Percentiles rank a stretch among this genome's conserved stretches.
Conservation (phyloP, 192 early-diverging fungal species). For the Polychytrium aggregatum region DNA sequence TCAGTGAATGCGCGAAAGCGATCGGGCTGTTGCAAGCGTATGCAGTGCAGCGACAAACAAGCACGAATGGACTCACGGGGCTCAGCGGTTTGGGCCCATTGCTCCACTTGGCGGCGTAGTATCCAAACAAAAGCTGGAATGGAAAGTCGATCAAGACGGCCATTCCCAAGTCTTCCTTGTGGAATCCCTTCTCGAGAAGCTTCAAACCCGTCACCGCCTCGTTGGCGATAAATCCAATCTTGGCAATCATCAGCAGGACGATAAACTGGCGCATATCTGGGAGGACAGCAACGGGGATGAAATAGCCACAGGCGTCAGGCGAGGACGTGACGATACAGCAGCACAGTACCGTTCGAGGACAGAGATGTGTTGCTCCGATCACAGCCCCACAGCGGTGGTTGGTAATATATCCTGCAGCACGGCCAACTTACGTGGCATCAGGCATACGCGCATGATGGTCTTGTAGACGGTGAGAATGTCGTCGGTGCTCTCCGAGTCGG, state of each 20-base stretch:
- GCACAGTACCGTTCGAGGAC: too few relatives aligned
- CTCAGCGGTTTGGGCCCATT: constrained; percentile 68
- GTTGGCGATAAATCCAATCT: constrained; percentile 93
- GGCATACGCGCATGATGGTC: constrained; percentile 84
- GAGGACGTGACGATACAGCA: background rate
- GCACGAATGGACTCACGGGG: constrained; percentile 58
- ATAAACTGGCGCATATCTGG: constrained; percentile 83
- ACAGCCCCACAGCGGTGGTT: too few relatives aligned
- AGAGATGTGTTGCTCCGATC: too few relatives aligned
- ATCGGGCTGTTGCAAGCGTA: too few relatives aligned
- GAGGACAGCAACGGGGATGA: background rate
- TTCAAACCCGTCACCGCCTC: constrained; percentile 91
- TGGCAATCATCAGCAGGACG: constrained; percentile 66
- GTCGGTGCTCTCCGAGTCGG: too few relatives aligned
- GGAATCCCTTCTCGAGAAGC: constrained; percentile 86
- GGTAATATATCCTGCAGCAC: too few relatives aligned
- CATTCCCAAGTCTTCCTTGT: constrained; percentile 78
- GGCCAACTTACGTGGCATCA: constrained; percentile 55
- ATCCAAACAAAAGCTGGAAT: constrained; percentile 92
- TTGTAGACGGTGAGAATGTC: constrained; percentile 42
- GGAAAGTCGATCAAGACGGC: constrained; percentile 88
- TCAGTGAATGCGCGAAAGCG: too few relatives aligned
- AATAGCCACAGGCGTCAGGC: background rate
- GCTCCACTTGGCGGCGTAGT: constrained; percentile 95
- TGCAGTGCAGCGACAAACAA: too few relatives aligned